Base-by-base conservation (phyloP, 306 rosid species). In the Glycine latifolia region DNA sequence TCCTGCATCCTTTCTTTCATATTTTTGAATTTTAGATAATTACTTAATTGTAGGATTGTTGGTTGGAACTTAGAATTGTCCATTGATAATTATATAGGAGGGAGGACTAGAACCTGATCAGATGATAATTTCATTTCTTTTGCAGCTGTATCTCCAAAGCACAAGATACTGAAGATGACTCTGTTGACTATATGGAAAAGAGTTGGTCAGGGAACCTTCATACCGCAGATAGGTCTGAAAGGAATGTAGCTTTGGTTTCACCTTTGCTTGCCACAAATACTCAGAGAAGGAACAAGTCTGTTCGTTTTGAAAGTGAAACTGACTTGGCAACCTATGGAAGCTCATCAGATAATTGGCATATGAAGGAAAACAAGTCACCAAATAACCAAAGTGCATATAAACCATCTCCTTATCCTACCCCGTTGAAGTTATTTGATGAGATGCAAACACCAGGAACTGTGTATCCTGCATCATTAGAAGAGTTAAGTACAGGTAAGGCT, bases 371-470 rank as follows among this genome's bases (percentile, higher is more conserved):
- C 50, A 87, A 71, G 80, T 82, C 87, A 61, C 85, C 88, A 15
- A 86, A 79, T 83, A 86, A 87, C 77, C 90, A 85, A 76, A 88
- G 88, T 85, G 79, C 85, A 67, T 61, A 81, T 53, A 90, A 82
- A 86, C 73, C 44, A 79, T 90, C 89, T 60, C 94, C 93, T 54
- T 85, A 86, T 87, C 93, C 97, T 67, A 96, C 98, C 48, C 99
- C 98, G 3, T 73, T 82, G 85, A 91, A 90, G 86, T 88, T 93
- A 53, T 91, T 90, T 78, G 97, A 89, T 0, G 97, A 91, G 81
- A 90, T 96, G 94, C 97, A 93, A 88, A 95, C 98, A 37, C 98
- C 98, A 26, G 99, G 99, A 85, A 95, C 98, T 16, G 92, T 87
- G 76, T 93, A 85, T 66, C 98, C 98, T 8, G 76, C 92, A 79